phyloP scores from a whole-genome alignment of 441 rosid genomes.

The Brassica balearica region DNA sequence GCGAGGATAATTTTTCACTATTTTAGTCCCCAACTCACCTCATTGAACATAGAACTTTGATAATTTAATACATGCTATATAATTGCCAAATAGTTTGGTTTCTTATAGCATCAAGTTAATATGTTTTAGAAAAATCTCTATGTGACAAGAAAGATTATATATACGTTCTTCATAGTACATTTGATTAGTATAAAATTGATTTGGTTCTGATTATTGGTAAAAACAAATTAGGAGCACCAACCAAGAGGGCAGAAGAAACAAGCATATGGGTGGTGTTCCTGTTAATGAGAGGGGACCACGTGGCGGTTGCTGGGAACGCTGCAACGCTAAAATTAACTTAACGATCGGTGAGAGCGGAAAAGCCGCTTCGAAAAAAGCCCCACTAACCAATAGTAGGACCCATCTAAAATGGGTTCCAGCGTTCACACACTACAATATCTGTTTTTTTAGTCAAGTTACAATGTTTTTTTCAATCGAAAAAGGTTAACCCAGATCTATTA shows the following conservation, averaged over 20 bases:
- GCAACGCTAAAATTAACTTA: slow-evolving; percentile 21
- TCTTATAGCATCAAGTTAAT: background rate
- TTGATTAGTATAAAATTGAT: background rate
- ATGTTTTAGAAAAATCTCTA: background rate
- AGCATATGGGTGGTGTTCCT: slow-evolving; percentile 26
- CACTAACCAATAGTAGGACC: slow-evolving; percentile 26
- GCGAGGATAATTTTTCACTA: slow-evolving; percentile 17
- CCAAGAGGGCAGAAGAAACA: background rate
- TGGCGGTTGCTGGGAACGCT: slow-evolving; percentile 33
- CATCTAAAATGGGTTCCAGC: slow-evolving; percentile 35
- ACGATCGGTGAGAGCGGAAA: slow-evolving; percentile 39
- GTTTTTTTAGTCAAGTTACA: too few species aligned
- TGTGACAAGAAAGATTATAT: background rate
- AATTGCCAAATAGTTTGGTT: slow-evolving; percentile 11
- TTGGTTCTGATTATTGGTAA: background rate
- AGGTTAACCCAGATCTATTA: too few species aligned
- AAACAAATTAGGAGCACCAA: slow-evolving; percentile 13
- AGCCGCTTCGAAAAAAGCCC: slow-evolving; percentile 30
- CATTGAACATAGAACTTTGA: background rate
- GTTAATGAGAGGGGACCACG: slow-evolving; percentile 36
- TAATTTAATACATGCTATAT: background rate
- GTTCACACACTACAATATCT: background rate
- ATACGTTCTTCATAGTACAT: background rate
- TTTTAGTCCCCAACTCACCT: slow-evolving; percentile 9
- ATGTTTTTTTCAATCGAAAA: too few species aligned